Conservation (phyloP, 2,329 filamentous ascomycete species). For the Phaeoacremonium minimum region DNA sequence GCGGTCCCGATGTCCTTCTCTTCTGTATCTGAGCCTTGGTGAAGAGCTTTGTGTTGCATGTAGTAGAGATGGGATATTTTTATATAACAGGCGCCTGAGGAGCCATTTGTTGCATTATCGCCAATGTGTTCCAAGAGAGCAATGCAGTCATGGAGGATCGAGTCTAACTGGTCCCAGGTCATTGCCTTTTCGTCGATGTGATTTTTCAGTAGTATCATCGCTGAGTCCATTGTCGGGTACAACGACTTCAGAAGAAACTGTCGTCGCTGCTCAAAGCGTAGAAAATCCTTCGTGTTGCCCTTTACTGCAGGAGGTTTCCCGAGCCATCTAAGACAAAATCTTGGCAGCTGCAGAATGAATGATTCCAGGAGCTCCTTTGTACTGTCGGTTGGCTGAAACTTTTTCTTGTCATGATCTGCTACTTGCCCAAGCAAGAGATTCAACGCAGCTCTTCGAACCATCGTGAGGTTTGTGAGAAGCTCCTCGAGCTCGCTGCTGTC, state of each 20-base stretch:
- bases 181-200: constrained; percentile 42
- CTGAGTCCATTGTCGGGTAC: constrained; percentile 55
- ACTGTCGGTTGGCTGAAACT: constrained; percentile 12
- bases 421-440: constrained; percentile 31
- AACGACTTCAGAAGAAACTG: constrained; percentile 47
- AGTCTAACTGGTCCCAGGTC: constrained; percentile 52
- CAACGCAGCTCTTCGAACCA: constrained; percentile 50
- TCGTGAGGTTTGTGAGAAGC: constrained; percentile 51
- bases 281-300: constrained; percentile 49
- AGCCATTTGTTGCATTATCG: constrained; percentile 24
- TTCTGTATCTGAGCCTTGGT: constrained; percentile 31
- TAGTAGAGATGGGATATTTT: constrained; percentile 72
- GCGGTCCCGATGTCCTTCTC: constrained; percentile 14
- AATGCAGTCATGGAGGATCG: constrained; percentile 52
- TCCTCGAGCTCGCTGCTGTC: constrained; percentile 57
- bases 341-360: constrained; percentile 54
- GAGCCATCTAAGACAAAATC: constrained; percentile 58
- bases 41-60: constrained; percentile 50
- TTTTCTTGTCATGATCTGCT: constrained; percentile 8
- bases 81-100: constrained; percentile 45
- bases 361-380: constrained; percentile 40
- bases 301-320: constrained; percentile 50
- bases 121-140: constrained; percentile 49
- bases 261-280: constrained; percentile 59
- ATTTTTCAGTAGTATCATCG: constrained; percentile 51